Evolutionary conservation across 148 eudicot species (phyloP).

Genomic region (Beta vulgaris): DNA sequence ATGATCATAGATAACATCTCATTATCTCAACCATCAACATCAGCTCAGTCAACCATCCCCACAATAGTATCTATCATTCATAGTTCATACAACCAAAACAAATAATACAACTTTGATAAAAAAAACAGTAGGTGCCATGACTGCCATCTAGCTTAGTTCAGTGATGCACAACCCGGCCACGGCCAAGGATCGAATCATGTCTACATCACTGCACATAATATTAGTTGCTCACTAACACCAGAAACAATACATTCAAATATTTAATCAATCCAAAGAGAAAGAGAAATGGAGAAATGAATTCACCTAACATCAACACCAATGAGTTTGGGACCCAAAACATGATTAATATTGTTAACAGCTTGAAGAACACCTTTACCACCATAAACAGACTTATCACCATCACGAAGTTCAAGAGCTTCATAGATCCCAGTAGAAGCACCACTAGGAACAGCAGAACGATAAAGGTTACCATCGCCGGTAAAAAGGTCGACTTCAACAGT

Average conservation of each 20-base stretch:
- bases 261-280: no score
- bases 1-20: not conserved
- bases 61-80: no score
- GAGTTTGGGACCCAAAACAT: constrained; percentile 69
- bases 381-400: constrained; percentile 73
- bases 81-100: not conserved
- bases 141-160: no score
- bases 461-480: constrained; percentile 50
- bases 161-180: no score
- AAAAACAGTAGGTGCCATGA: no score
- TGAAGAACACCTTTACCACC: constrained; percentile 92
- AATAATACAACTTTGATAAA: not conserved
- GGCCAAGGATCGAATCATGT: no score
- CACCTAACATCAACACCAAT: constrained; percentile 82
- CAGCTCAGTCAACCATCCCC: not conserved
- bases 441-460: constrained; percentile 90
- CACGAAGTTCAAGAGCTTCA: constrained; percentile 93
- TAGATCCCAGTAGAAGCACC: constrained; percentile 98
- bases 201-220: no score
- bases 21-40: not conserved
- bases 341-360: constrained; percentile 75
- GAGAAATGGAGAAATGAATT: not conserved
- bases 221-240: no score
- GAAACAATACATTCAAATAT: no score
- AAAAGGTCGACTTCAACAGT: constrained; percentile 91